phyloP scores from a whole-genome alignment of 1,284 basidiomycete genomes.

The Rhodotorula glutinis region DNA sequence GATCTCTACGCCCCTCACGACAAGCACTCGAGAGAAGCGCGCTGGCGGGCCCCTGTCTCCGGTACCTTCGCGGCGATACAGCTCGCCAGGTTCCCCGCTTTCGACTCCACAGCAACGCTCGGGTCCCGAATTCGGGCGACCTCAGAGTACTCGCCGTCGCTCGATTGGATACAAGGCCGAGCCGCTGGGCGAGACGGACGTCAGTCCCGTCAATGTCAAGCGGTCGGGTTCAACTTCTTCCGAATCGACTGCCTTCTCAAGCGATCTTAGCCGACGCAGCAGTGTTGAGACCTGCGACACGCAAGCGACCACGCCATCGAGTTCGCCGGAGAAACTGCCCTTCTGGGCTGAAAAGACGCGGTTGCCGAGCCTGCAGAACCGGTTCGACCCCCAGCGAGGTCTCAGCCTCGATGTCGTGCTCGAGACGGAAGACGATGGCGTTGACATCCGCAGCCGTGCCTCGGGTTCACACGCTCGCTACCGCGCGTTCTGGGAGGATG shows the following conservation, averaged over 20 bases:
- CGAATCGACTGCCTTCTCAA: not conserved
- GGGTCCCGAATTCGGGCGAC: no score
- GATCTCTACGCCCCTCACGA: slow-evolving; percentile 24
- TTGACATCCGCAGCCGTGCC: not conserved
- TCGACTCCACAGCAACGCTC: not conserved
- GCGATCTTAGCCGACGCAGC: not conserved
- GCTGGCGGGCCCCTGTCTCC: not conserved
- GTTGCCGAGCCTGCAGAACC: not conserved
- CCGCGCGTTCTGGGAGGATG: not conserved
- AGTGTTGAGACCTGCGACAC: not conserved
- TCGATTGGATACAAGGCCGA: not conserved
- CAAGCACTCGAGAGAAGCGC: not conserved
- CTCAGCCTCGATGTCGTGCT: not conserved
- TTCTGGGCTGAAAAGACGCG: not conserved
- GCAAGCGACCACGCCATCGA: not conserved
- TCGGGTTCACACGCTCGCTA: not conserved
- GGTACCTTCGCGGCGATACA: not conserved
- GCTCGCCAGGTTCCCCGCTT: not conserved
- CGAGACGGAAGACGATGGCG: not conserved
- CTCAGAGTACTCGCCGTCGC: not conserved
- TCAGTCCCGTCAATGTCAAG: not conserved
- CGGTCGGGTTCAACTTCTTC: not conserved
- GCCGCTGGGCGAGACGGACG: not conserved
- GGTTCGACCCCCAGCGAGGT: not conserved
- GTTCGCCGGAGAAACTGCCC: not conserved